These are phyloP conservation scores for Leccinum ochraceum DNA, from an alignment of 768 basidiomycete genomes.

Conservation along the genomic window DNA sequence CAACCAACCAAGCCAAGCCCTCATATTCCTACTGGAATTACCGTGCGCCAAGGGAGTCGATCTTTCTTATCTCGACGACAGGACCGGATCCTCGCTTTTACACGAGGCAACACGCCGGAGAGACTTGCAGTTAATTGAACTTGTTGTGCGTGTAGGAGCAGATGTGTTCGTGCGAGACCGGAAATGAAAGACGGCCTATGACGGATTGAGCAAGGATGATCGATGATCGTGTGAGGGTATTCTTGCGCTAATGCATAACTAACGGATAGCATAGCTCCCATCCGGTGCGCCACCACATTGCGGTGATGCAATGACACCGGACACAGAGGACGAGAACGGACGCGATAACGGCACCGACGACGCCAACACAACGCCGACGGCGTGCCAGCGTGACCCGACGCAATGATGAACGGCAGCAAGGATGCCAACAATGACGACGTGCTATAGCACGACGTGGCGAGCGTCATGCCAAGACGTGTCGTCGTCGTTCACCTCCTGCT, in stretches of 20 bases:
- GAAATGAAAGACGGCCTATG: conserved; percentile 67
- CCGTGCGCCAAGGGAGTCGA: conserved; percentile 73
- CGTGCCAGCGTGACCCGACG: no score
- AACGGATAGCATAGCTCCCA: no score
- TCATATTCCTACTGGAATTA: conserved; percentile 61
- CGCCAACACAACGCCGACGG: no score
- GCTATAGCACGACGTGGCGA: no score
- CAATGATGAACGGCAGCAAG: no score
- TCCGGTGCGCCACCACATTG: no score
- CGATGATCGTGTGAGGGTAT: conserved; percentile 79
- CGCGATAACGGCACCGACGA: no score
- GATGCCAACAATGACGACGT: no score
- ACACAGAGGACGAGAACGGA: no score
- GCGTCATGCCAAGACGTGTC: no score
- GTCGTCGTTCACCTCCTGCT: no score
- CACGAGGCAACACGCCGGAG: conserved; percentile 86
- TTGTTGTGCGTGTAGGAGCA: conserved; percentile 82
- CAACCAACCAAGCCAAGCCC: conserved; percentile 42
- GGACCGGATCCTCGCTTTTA: conserved; percentile 73
- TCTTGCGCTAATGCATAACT: conserved; percentile 62
- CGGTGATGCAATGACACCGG: no score
- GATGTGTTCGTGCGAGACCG: conserved; percentile 87
- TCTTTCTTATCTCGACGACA: conserved; percentile 77
- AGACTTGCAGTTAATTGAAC: conserved; percentile 78
- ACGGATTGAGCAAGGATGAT: conserved; percentile 54